phyloP scores from a whole-genome alignment of 2,329 filamentous ascomycete genomes.

The Aspergillus aculeatus region DNA sequence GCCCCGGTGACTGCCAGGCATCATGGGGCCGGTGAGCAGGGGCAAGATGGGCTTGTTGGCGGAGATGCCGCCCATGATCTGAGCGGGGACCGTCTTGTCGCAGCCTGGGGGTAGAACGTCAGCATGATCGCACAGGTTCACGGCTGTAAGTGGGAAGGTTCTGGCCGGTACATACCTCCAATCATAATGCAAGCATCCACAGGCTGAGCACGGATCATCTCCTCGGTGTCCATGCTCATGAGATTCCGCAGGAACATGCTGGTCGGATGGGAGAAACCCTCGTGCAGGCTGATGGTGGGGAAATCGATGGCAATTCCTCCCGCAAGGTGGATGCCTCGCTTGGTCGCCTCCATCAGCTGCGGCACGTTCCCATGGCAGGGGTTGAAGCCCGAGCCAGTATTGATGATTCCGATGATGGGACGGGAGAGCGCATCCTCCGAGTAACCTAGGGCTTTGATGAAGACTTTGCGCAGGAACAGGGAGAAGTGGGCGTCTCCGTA shows the following conservation, averaged over 20 bases:
- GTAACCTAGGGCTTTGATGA: conserved; percentile 74
- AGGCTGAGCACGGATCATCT: conserved; percentile 72
- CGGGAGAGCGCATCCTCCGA: conserved; percentile 67
- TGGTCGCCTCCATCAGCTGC: conserved; percentile 68
- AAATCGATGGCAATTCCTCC: conserved; percentile 70
- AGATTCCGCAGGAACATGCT: conserved; percentile 73
- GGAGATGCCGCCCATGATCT: conserved; percentile 72
- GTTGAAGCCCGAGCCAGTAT: conserved; percentile 71
- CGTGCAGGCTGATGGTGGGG: conserved; percentile 69
- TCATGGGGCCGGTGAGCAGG: conserved; percentile 71
- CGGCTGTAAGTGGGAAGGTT: background rate
- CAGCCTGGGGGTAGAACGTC: conserved; percentile 51
- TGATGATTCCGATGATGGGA: conserved; percentile 70
- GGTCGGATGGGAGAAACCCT: conserved; percentile 67
- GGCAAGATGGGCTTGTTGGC: conserved; percentile 70
- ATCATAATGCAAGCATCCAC: conserved; percentile 67
- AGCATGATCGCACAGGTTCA: background rate
- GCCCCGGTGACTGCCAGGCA: conserved; percentile 66
- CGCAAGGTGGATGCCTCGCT: conserved; percentile 64
- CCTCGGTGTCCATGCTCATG: conserved; percentile 77
- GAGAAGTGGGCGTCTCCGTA: conserved; percentile 75
- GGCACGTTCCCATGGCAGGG: conserved; percentile 71
- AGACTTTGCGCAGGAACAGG: conserved; percentile 70
- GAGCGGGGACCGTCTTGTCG: conserved; percentile 71
- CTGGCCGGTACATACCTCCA: conserved; percentile 51